phyloP scores from a whole-genome alignment of 495 filamentous ascomycete species.

The Beverwykella pulmonaria region DNA sequence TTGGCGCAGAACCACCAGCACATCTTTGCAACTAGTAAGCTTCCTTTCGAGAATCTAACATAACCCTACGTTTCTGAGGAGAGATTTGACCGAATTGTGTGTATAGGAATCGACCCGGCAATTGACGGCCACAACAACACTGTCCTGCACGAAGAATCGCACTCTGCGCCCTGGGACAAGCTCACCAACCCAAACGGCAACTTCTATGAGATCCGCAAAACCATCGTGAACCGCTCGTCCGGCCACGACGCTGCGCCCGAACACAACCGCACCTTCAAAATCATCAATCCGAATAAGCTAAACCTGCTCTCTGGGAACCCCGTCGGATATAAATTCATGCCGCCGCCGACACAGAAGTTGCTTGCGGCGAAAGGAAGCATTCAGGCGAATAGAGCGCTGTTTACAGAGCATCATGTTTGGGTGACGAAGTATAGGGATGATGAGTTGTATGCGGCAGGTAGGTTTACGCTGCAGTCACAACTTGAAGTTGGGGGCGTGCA shows the following conservation, averaged over 20 bases:
- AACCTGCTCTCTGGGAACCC: constrained; percentile 41
- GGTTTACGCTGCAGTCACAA: constrained; percentile 48
- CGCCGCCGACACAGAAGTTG: constrained; percentile 42
- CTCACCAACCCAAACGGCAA: constrained; percentile 40
- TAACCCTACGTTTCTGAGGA: too few species aligned
- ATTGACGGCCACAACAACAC: constrained; percentile 41
- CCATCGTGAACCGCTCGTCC: constrained; percentile 30
- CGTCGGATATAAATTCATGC: constrained; percentile 43
- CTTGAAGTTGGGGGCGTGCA: constrained; percentile 49
- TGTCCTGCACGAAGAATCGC: constrained; percentile 39
- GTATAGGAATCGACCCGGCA: constrained; percentile 38
- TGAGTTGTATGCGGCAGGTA: constrained; percentile 40
- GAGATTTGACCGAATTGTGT: too few species aligned
- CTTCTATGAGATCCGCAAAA: constrained; percentile 37
- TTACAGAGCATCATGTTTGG: constrained; percentile 43
- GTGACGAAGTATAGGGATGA: constrained; percentile 44
- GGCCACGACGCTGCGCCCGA: constrained; percentile 38
- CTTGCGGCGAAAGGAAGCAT: constrained; percentile 34
- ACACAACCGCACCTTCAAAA: constrained; percentile 42
- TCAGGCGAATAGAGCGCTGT: constrained; percentile 32
- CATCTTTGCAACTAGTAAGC: constrained; percentile 23
- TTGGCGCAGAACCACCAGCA: constrained; percentile 44
- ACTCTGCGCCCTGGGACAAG: constrained; percentile 34
- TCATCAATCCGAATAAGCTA: constrained; percentile 35
- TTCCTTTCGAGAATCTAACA: too few species aligned